phyloP scores from a whole-genome alignment of 306 rosid species.

The Gillenia trifoliata region DNA sequence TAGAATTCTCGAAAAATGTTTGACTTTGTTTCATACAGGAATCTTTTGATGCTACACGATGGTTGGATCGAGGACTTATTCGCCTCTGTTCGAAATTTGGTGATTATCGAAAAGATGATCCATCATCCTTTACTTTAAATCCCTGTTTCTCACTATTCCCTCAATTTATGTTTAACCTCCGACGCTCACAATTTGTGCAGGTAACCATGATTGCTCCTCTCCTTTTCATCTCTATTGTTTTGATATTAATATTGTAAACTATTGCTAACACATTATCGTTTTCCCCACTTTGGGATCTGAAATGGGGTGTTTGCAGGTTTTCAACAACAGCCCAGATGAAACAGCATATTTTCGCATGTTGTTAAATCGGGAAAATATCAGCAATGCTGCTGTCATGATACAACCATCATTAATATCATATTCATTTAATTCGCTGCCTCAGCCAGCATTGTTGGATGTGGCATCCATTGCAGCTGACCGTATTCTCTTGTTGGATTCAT shows the following conservation, averaged over 20 bases:
- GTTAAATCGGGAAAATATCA: slow-evolving; percentile 84
- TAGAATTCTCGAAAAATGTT: background rate
- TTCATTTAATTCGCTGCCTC: slow-evolving; percentile 83
- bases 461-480: slow-evolving; percentile 86
- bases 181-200: slow-evolving; percentile 98
- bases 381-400: slow-evolving; percentile 97
- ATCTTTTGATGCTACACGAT: slow-evolving; percentile 86
- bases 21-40: slow-evolving; percentile 51
- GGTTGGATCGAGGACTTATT: slow-evolving; percentile 94
- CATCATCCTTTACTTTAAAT: slow-evolving; percentile 79
- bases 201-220: slow-evolving; percentile 32
- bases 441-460: slow-evolving; percentile 89
- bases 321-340: slow-evolving; percentile 99
- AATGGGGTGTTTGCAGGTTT: slow-evolving; percentile 60
- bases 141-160: slow-evolving; percentile 87
- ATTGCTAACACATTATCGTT: background rate
- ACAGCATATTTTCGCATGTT: slow-evolving; percentile 94
- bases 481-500: slow-evolving; percentile 87
- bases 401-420: slow-evolving; percentile 87
- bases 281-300: slow-evolving; percentile 4
- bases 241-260: background rate
- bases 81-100: slow-evolving; percentile 97
- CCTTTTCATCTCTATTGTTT: slow-evolving; percentile 12
- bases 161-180: slow-evolving; percentile 89
- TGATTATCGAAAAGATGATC: slow-evolving; percentile 96